These are phyloP conservation scores for Aegilops tauschii DNA, from an alignment of 176 grass and related monocot species.

Conservation along the genomic window DNA sequence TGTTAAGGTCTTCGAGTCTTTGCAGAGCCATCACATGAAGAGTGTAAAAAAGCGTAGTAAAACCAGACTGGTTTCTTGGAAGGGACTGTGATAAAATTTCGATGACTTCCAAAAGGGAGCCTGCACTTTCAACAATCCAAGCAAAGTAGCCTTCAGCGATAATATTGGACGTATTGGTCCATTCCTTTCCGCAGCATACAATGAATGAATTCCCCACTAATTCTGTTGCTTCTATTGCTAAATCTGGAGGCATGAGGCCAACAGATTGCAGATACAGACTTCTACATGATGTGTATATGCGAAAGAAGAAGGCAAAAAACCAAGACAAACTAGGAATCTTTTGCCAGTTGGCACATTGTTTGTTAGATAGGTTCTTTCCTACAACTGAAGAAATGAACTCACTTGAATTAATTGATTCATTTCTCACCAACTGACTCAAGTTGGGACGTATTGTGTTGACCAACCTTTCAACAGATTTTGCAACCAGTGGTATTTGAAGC, in stretches of 20 bases:
- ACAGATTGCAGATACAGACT: conserved; percentile 70
- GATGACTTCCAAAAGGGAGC: conserved; percentile 59
- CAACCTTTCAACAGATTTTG: conserved; percentile 78
- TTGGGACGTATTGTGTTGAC: conserved; percentile 50
- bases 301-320: conserved; percentile 65
- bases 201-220: conserved; percentile 56
- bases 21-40: conserved; percentile 70
- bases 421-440: conserved; percentile 64
- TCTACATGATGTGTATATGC: conserved; percentile 70
- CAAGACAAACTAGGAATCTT: conserved; percentile 50
- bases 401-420: conserved; percentile 43
- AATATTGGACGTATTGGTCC: conserved; percentile 59
- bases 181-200: conserved; percentile 66
- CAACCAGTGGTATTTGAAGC: conserved; percentile 77
- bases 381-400: conserved; percentile 48
- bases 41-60: conserved; percentile 54
- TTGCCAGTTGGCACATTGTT: conserved; percentile 36
- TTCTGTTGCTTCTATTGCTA: conserved; percentile 69
- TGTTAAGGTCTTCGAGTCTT: conserved; percentile 78
- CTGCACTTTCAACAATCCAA: conserved; percentile 62
- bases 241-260: conserved; percentile 79
- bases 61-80: conserved; percentile 37
- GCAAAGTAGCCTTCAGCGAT: conserved; percentile 69
- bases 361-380: conserved; percentile 31
- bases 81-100: conserved; percentile 47